Percentiles rank a stretch among this genome's conserved stretches.
phyloP scores from a whole-genome alignment of 805 yeast genomes.

The Candida qinlingensis region DNA sequence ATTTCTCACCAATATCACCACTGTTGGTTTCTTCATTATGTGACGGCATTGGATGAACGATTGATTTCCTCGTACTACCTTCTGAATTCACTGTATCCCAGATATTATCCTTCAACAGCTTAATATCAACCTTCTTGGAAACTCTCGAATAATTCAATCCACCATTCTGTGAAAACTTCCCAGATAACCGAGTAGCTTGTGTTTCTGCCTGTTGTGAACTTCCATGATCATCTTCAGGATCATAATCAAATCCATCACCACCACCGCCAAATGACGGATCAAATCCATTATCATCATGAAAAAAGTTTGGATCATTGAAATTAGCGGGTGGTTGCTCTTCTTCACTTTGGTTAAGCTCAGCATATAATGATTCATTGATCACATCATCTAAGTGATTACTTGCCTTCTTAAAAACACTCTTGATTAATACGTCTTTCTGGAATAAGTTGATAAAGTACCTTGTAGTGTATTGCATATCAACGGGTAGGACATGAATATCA shows the following conservation, averaged over 20 bases:
- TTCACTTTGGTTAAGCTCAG: constrained; percentile 39
- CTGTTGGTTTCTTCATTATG: neutral
- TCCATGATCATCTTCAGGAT: constrained; percentile 27
- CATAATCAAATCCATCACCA: constrained; percentile 27
- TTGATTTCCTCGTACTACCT: constrained; percentile 9
- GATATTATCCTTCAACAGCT: constrained; percentile 65
- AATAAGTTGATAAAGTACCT: constrained; percentile 61
- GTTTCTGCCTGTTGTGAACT: constrained; percentile 14
- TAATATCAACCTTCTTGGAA: constrained; percentile 77
- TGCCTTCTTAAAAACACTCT: constrained; percentile 28
- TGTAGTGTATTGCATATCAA: constrained; percentile 69
- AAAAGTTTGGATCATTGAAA: constrained; percentile 34
- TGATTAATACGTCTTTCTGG: constrained; percentile 53
- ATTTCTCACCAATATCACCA: constrained; percentile 1
- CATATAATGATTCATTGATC: constrained; percentile 69
- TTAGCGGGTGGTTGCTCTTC: constrained; percentile 9
- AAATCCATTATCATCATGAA: constrained; percentile 26
- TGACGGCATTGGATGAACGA: neutral
- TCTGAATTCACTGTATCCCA: constrained; percentile 53
- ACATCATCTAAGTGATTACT: constrained; percentile 22
- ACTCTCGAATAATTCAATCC: constrained; percentile 58
- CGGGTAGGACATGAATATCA: constrained; percentile 54
- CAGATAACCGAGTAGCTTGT: constrained; percentile 18
- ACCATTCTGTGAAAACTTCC: constrained; percentile 20
- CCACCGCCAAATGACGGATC: constrained; percentile 25